Conservation (phyloP, 352 stramenopile genomes). For the Phytopythium ostracodes region DNA sequence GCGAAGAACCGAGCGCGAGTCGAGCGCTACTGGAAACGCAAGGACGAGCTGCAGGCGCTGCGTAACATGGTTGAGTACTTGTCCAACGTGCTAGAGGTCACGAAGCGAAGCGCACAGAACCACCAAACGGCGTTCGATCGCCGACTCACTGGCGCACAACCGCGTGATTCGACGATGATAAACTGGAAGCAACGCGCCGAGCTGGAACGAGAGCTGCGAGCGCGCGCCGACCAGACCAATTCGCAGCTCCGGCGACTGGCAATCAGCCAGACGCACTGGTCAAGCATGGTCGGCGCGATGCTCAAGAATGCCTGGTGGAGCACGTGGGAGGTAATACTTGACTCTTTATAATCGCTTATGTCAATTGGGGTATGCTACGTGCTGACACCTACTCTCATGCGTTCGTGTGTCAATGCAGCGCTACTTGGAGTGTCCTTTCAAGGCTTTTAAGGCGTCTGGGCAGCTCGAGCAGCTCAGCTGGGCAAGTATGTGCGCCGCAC, state of each 20-base stretch:
- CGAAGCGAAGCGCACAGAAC: too few relatives aligned
- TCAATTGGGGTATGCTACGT: too few relatives aligned
- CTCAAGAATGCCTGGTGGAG: background rate
- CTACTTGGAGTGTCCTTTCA: background rate
- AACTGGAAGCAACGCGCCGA: background rate
- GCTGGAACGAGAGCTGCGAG: background rate
- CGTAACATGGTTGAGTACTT: background rate
- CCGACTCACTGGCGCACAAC: too few relatives aligned
- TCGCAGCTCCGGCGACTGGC: background rate
- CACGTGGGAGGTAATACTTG: background rate
- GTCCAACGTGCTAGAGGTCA: background rate
- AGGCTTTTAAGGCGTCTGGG: background rate
- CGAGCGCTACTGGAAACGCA: background rate
- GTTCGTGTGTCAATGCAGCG: background rate
- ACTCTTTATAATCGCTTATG: too few relatives aligned
- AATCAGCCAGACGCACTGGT: background rate
- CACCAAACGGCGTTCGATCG: too few relatives aligned
- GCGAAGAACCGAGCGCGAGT: background rate
- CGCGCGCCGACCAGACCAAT: background rate
- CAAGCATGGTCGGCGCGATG: background rate
- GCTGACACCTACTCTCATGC: background rate
- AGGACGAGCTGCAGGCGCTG: conserved; percentile 4
- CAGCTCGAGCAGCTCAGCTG: background rate
- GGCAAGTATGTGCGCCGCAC: background rate
- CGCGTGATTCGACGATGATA: background rate